Percentiles rank a stretch among this genome's conserved stretches.
Conservation (phyloP, 768 basidiomycete genomes). For the Imleria badia region DNA sequence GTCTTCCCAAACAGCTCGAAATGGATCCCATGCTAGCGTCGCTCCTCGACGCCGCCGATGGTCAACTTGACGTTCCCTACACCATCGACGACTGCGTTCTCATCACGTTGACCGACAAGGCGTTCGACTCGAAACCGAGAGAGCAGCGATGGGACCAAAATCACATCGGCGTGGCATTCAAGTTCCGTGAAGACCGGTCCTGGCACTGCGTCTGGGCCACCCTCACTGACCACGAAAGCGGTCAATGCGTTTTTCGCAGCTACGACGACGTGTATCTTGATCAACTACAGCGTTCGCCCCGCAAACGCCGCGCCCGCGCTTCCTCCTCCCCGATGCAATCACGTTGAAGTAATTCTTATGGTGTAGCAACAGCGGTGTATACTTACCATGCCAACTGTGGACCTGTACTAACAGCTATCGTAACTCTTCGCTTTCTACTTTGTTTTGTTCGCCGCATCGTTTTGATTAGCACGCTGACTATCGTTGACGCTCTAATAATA, state of each 20-base stretch:
- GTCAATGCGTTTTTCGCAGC: constrained; percentile 51
- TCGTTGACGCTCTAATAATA: constrained; percentile 5
- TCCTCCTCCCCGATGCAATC: constrained; percentile 24
- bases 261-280: constrained; percentile 62
- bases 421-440: constrained; percentile 1
- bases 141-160: constrained; percentile 37
- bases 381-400: constrained; percentile 4
- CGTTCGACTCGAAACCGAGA: constrained; percentile 43
- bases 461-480: constrained; percentile 16
- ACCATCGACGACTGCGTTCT: constrained; percentile 53
- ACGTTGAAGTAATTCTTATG: constrained; percentile 12
- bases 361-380: constrained; percentile 15
- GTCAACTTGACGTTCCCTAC: constrained; percentile 34
- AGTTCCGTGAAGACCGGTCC: constrained; percentile 44
- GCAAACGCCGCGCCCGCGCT: constrained; percentile 31
- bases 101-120: constrained; percentile 57
- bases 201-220: constrained; percentile 73
- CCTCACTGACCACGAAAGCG: constrained; percentile 50
- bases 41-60: constrained; percentile 41
- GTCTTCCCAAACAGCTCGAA: constrained; percentile 60
- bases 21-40: constrained; percentile 44
- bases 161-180: constrained; percentile 48
- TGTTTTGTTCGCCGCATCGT: constrained; percentile 5
- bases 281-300: constrained; percentile 41
- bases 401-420: constrained; percentile 16